Evolutionary conservation across 768 basidiomycete species (phyloP).

Genomic region (Dacryopinax spathularia): DNA sequence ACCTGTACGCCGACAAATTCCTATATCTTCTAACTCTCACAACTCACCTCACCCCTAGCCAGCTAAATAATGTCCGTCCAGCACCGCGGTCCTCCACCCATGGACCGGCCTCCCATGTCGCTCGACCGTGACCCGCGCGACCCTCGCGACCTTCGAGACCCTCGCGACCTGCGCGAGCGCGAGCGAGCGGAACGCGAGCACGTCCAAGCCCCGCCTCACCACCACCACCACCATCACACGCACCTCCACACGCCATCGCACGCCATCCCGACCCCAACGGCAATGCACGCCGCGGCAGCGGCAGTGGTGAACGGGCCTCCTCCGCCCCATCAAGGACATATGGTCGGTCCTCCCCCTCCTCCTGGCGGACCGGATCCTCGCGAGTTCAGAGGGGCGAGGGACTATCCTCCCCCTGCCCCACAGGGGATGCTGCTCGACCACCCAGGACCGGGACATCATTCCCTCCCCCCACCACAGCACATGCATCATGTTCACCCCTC

Average conservation of each 20-base stretch:
- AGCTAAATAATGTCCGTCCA: constrained; percentile 1
- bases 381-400: too few relatives aligned
- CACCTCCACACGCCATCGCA: not conserved
- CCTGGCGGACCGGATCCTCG: not conserved
- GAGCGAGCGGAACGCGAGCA: constrained; percentile 1
- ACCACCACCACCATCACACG: not conserved
- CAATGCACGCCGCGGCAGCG: not conserved
- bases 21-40: not conserved
- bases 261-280: constrained; percentile 1
- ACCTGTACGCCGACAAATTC: not conserved
- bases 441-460: not conserved
- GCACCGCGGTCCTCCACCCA: not conserved
- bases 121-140: not conserved
- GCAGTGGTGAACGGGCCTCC: not conserved
- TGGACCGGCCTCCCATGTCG: not conserved
- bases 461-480: not conserved
- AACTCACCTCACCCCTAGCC: too few relatives aligned
- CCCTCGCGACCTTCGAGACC: not conserved
- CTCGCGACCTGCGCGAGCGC: too few relatives aligned
- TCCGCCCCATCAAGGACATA: not conserved
- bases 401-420: not conserved
- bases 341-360: not conserved
- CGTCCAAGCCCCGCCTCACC: not conserved
- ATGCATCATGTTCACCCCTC: not conserved
- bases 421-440: not conserved